phyloP scores from a whole-genome alignment of 306 rosid species.

The Psophocarpus tetragonolobus region DNA sequence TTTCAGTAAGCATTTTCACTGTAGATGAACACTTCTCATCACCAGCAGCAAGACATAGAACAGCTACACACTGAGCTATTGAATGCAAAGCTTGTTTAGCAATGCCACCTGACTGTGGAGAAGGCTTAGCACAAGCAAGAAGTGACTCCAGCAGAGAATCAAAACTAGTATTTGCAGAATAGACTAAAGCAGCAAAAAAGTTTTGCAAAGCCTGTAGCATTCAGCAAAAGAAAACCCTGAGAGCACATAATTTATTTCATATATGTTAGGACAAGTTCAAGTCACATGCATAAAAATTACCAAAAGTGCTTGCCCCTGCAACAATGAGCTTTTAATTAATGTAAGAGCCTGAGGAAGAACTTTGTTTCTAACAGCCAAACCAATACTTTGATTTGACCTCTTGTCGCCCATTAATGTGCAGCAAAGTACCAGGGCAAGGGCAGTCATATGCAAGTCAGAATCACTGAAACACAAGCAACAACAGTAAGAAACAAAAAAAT shows the following conservation, averaged over 20 bases:
- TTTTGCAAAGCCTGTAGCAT: conserved; percentile 80
- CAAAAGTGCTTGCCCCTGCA: conserved; percentile 96
- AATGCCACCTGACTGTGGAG: conserved; percentile 95
- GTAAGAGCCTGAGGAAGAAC: conserved; percentile 96
- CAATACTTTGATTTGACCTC: conserved; percentile 84
- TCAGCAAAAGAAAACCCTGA: conserved; percentile 21
- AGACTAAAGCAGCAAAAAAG: conserved; percentile 89
- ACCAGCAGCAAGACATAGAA: conserved; percentile 97
- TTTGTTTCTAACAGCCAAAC: conserved; percentile 92
- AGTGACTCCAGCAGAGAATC: conserved; percentile 89
- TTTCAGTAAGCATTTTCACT: conserved; percentile 89
- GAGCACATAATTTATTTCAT: conserved; percentile 29
- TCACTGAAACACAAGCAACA: conserved; percentile 60
- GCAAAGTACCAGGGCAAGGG: conserved; percentile 96
- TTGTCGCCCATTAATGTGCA: conserved; percentile 98
- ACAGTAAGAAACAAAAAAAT: conserved; percentile 15
- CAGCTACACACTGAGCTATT: conserved; percentile 96
- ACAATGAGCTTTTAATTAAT: conserved; percentile 89
- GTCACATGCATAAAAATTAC: conserved; percentile 48
- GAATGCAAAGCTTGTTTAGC: conserved; percentile 98
- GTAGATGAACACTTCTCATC: conserved; percentile 86
- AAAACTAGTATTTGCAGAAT: conserved; percentile 93
- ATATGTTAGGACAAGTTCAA: conserved; percentile 11
- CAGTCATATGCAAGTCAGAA: conserved; percentile 99
- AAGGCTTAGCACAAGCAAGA: conserved; percentile 88